Conservation (phyloP, 129 eudicot genomes). For the Artemisia argyi region DNA sequence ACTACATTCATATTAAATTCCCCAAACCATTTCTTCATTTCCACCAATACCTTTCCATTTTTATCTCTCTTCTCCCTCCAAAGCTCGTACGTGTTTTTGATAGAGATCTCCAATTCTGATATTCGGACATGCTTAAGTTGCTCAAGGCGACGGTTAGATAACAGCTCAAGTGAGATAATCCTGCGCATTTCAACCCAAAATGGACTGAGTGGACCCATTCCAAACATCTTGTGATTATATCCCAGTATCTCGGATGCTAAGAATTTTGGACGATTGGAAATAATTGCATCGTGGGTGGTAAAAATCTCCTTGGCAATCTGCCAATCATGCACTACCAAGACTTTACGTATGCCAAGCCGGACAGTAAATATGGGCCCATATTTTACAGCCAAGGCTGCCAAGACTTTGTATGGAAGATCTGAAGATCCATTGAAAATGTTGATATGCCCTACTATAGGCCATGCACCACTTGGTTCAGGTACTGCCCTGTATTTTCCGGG, state of each 20-base stretch:
- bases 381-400: too few relatives aligned
- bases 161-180: constrained; percentile 26
- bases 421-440: too few relatives aligned
- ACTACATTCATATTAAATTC: constrained; percentile 11
- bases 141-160: constrained; percentile 21
- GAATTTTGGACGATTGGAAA: too few relatives aligned
- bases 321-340: too few relatives aligned
- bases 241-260: too few relatives aligned
- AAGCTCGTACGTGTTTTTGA: constrained; percentile 11
- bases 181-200: constrained; percentile 37
- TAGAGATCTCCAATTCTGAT: not conserved
- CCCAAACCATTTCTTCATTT: constrained; percentile 29
- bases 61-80: constrained; percentile 13
- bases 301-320: too few relatives aligned
- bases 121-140: constrained; percentile 14
- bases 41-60: constrained; percentile 12
- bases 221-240: constrained; percentile 1
- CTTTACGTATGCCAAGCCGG: too few relatives aligned
- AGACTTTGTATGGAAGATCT: too few relatives aligned
- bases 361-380: too few relatives aligned
- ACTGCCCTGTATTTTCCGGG: constrained; percentile 19
- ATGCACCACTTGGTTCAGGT: not conserved
- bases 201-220: constrained; percentile 24
- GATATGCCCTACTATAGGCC: too few relatives aligned
- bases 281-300: too few relatives aligned